Evolutionary conservation across 1,284 basidiomycete genomes (phyloP).

Genomic region (Gastroboletus turbinatus): DNA sequence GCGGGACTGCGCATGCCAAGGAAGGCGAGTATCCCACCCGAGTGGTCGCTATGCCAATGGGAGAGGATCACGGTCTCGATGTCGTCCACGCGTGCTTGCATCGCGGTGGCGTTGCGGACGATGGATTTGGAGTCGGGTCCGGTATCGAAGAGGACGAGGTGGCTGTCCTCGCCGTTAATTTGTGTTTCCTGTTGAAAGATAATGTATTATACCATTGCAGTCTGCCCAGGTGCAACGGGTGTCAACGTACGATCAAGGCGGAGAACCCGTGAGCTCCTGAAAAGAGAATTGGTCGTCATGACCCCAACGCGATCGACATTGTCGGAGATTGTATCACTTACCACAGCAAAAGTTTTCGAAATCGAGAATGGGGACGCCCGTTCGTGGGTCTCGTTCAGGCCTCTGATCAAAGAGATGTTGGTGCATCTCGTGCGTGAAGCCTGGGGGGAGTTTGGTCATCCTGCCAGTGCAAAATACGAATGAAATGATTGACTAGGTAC

Average conservation of each 20-base stretch:
- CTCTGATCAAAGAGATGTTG: constrained; percentile 57
- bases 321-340: constrained; percentile 27
- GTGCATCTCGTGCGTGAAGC: constrained; percentile 71
- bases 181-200: constrained; percentile 50
- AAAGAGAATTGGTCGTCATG: not conserved
- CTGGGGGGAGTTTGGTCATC: constrained; percentile 76
- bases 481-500: not conserved
- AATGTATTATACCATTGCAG: not conserved
- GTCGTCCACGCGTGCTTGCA: constrained; percentile 53
- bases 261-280: constrained; percentile 81
- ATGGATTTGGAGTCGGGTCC: constrained; percentile 76
- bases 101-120: constrained; percentile 63
- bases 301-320: not conserved
- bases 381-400: constrained; percentile 51
- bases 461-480: constrained; percentile 39
- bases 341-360: constrained; percentile 80
- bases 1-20: constrained; percentile 44
- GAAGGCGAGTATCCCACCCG: constrained; percentile 68
- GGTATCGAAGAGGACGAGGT: constrained; percentile 73
- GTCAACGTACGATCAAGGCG: constrained; percentile 61
- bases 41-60: constrained; percentile 86
- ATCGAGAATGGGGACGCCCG: constrained; percentile 65
- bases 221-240: not conserved
- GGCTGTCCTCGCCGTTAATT: constrained; percentile 41
- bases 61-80: constrained; percentile 70